Evolutionary conservation across 78 protist genomes (phyloP).

Genomic region (Planoprotostelium fungivorum): DNA sequence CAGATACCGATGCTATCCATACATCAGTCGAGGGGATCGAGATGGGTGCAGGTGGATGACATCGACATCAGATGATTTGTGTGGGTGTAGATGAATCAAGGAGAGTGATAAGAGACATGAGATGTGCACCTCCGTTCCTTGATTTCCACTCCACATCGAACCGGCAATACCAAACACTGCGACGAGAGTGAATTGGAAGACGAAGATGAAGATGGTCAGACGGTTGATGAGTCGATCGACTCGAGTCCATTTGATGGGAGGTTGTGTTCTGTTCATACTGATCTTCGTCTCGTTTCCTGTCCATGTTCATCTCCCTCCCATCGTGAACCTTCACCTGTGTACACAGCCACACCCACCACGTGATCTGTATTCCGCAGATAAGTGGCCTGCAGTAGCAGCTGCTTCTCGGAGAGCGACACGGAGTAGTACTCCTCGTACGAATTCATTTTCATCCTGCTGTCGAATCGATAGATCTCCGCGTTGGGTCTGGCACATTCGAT

Average conservation of each 20-base stretch:
- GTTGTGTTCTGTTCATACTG: conserved; percentile 54
- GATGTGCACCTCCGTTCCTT: not conserved
- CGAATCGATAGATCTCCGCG: conserved; percentile 66
- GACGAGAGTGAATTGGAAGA: conserved; percentile 50
- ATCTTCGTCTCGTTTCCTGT: conserved; percentile 77
- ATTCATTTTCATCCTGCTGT: conserved; percentile 29
- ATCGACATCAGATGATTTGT: not conserved
- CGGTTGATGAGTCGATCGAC: conserved; percentile 54
- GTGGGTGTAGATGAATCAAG: not conserved
- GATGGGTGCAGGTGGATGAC: not conserved
- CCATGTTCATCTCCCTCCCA: not conserved
- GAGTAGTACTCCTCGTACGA: not conserved
- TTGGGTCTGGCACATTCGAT: conserved; percentile 68
- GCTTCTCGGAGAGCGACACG: conserved; percentile 8
- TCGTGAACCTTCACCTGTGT: conserved; percentile 16
- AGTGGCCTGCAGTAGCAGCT: conserved; percentile 62
- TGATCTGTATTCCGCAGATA: conserved; percentile 36
- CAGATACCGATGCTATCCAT: conserved; percentile 11
- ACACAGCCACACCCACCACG: conserved; percentile 69
- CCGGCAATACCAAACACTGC: conserved; percentile 67
- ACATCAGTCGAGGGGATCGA: not conserved
- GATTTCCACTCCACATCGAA: not conserved
- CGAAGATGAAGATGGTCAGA: conserved; percentile 44
- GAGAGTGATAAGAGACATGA: not conserved
- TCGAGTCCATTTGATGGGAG: conserved; percentile 74